Evolutionary conservation across 2,329 filamentous ascomycete species (phyloP), one percentile per base, ranked within the genome.

Genomic region (Magnaporthiopsis incrustans): DNA sequence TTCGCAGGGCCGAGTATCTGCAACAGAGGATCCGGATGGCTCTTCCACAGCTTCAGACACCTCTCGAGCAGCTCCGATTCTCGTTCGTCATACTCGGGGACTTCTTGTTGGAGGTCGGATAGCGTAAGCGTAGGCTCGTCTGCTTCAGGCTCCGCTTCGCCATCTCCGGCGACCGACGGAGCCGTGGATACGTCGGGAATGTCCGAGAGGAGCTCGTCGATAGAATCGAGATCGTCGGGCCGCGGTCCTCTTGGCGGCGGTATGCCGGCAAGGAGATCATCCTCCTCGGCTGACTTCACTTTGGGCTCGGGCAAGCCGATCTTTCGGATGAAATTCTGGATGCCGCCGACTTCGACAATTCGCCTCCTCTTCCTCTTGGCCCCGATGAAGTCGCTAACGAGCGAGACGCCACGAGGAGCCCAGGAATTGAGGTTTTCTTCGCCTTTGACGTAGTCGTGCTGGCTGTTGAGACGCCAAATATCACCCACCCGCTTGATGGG

Each of bases 381-480:
- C 14, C 82, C 77, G 64, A 97, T 89, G 71, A 89, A 97, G 75
- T 99, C 95, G 65, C 88, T 86, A n/a, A 99, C 89, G 0, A 99
- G 79, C 0, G 92, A 96, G 3, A 98, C 90, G 50, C 95, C 92
- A 57, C 95, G 85, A 2, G 95, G 94, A 10, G 88, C 87, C 95
- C 95, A 99, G 64, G 87, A 87, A 2, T 82, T 87, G 56, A 99
- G 80, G 61, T 88, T 83, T 75, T 99, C 95, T 76, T 99, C 93
- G 64, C 95, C 95, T 75, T 97, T 97, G 70, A 99, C 91, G 72
- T 97, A 98, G 74, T 96, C 92, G 71, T 96, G 90, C 66, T 91
- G 89, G 22, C 93, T 98, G 74, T 92, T 96, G 87, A 98, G 92
- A 64, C 95, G 87, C 95, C 95, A 99, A 15, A 99, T 81, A 73